Conservation (phyloP, 2,329 filamentous ascomycete genomes). For the Hypoxylon sp. region DNA sequence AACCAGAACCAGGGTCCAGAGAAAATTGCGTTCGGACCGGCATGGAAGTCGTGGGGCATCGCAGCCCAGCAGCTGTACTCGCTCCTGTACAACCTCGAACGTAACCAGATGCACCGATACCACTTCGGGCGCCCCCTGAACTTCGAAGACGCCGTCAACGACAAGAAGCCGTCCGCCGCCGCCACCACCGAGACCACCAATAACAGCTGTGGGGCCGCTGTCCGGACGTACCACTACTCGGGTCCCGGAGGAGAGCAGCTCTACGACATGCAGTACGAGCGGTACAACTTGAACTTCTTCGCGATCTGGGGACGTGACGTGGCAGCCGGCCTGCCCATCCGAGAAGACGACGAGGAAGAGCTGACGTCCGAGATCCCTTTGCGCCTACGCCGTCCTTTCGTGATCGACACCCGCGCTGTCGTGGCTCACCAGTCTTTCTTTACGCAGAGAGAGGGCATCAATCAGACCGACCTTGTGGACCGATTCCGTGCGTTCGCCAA, state of each 20-base stretch:
- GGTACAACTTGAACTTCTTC: conserved; percentile 68
- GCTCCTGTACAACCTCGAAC: conserved; percentile 65
- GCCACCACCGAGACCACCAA: neutral
- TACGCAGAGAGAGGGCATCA: conserved; percentile 59
- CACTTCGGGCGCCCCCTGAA: conserved; percentile 58
- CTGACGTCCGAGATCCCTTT: conserved; percentile 58
- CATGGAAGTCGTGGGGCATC: conserved; percentile 64
- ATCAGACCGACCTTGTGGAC: conserved; percentile 67
- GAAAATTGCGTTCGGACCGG: conserved; percentile 56
- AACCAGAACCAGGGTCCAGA: conserved; percentile 35
- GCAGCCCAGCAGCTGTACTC: conserved; percentile 63
- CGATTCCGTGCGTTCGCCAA: conserved; percentile 67
- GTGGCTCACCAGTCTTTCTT: conserved; percentile 67
- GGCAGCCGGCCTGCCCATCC: conserved; percentile 60
- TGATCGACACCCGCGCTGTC: conserved; percentile 68
- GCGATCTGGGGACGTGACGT: conserved; percentile 67
- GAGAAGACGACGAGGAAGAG: conserved; percentile 61
- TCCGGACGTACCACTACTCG: neutral
- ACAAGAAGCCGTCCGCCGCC: conserved; percentile 13
- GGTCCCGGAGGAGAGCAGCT: conserved; percentile 51
- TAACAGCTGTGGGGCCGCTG: neutral
- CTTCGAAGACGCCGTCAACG: conserved; percentile 34
- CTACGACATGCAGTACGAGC: conserved; percentile 64
- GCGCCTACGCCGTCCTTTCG: conserved; percentile 58
- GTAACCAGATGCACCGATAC: conserved; percentile 61